These are phyloP conservation scores for Phialophora verrucosa DNA, from an alignment of 2,329 filamentous ascomycete species.

Conservation along the genomic window DNA sequence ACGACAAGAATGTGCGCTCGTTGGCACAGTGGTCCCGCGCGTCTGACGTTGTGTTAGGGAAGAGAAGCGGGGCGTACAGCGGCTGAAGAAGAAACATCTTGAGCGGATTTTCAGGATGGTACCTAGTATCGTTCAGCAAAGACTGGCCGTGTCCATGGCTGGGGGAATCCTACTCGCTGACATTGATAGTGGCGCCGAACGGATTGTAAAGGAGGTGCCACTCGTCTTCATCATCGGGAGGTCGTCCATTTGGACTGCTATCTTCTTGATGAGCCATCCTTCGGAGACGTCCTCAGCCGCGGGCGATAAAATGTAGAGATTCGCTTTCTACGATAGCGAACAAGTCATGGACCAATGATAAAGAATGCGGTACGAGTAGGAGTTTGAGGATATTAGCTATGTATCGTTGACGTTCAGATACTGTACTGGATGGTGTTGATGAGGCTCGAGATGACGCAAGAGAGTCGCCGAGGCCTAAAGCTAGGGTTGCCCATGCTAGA, in stretches of 20 bases:
- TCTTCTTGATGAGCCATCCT: background rate
- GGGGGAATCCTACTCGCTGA: conserved; percentile 27
- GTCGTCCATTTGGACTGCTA: background rate
- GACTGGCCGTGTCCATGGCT: background rate
- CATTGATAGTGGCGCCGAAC: conserved; percentile 31
- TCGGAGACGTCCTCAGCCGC: too few species aligned
- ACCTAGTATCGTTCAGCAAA: conserved; percentile 21
- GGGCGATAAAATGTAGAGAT: background rate
- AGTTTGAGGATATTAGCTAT: background rate
- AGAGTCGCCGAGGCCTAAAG: background rate
- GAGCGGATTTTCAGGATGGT: conserved; percentile 42
- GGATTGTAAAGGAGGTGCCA: conserved; percentile 39
- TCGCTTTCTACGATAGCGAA: background rate
- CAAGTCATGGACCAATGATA: background rate
- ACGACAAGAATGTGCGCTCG: conserved; percentile 81
- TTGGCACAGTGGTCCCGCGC: conserved; percentile 71
- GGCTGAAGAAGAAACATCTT: conserved; percentile 59
- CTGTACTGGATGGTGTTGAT: background rate
- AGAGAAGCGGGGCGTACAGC: conserved; percentile 64
- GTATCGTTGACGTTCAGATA: background rate
- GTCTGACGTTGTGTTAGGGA: conserved; percentile 70
- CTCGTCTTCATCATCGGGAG: conserved; percentile 19
- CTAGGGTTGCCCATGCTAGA: background rate
- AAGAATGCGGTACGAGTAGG: background rate
- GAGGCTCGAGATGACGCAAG: conserved; percentile 14